These are phyloP conservation scores for Trametes cinnabarina DNA, from an alignment of 768 basidiomycete genomes.

Conservation along the genomic window DNA sequence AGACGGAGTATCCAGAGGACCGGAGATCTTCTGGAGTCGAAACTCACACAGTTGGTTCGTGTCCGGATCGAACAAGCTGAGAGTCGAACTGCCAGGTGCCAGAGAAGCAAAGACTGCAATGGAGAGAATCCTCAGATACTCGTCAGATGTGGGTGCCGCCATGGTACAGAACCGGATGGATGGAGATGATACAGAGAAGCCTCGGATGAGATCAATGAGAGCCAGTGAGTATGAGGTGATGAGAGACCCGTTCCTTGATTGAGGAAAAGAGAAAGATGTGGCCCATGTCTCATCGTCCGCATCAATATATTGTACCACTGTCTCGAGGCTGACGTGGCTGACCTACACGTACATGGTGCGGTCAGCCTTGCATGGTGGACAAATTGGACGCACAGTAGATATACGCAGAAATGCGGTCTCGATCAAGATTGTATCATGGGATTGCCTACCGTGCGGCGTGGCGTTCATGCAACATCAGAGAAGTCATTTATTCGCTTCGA, in stretches of 20 bases:
- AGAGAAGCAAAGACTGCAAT: background rate
- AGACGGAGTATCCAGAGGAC: background rate
- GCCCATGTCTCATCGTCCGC: no score
- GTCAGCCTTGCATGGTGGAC: background rate
- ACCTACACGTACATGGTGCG: background rate
- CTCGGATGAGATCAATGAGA: no score
- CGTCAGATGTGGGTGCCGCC: background rate
- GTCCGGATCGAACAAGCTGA: background rate
- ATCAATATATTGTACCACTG: background rate
- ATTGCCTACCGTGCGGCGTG: no score
- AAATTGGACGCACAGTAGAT: background rate
- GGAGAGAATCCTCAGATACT: background rate
- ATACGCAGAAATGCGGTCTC: background rate
- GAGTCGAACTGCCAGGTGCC: background rate
- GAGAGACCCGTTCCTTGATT: no score
- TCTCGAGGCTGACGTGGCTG: background rate
- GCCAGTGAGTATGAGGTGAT: no score
- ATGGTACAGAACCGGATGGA: no score
- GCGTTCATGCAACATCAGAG: no score
- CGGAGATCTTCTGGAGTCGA: background rate
- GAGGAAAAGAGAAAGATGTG: no score
- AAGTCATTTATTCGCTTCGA: no score
- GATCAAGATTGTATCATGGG: background rate
- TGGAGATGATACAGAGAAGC: no score
- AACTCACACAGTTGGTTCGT: conserved; percentile 4